Conservation (phyloP, 176 grass and related monocot species). For the Avena insularis region DNA sequence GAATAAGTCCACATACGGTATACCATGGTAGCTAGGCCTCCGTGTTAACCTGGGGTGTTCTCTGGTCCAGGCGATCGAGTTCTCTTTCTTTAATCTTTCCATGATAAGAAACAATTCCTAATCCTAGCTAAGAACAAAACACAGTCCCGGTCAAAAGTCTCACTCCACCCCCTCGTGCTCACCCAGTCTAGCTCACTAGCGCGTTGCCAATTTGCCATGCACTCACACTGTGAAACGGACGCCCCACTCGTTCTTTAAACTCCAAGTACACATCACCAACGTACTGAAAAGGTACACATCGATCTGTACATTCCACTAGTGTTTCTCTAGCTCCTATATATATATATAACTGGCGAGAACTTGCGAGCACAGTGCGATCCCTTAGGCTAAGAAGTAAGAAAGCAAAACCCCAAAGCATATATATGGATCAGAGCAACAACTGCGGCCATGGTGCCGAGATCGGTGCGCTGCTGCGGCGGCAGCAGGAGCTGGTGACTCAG, state of each 20-base stretch:
- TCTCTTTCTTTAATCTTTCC: slow-evolving; percentile 5
- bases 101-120: background rate
- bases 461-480: slow-evolving; percentile 14
- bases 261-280: background rate
- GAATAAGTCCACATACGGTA: background rate
- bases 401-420: background rate
- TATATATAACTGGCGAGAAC: background rate
- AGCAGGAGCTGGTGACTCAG: slow-evolving; percentile 37
- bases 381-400: background rate
- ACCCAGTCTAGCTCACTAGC: slow-evolving; percentile 5
- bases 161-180: slow-evolving; percentile 25
- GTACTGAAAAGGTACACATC: background rate
- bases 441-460: background rate
- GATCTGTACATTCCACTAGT: background rate
- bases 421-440: slow-evolving; percentile 14
- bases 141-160: slow-evolving; percentile 21
- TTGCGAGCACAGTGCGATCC: background rate
- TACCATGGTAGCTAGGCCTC: background rate
- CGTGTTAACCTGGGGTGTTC: background rate
- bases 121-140: background rate
- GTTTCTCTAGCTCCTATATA: background rate
- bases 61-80: background rate
- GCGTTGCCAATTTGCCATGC: background rate
- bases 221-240: slow-evolving; percentile 26
- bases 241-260: slow-evolving; percentile 16